Evolutionary conservation across 805 yeast genomes (phyloP).

Genomic region (Priceomyces castillae): DNA sequence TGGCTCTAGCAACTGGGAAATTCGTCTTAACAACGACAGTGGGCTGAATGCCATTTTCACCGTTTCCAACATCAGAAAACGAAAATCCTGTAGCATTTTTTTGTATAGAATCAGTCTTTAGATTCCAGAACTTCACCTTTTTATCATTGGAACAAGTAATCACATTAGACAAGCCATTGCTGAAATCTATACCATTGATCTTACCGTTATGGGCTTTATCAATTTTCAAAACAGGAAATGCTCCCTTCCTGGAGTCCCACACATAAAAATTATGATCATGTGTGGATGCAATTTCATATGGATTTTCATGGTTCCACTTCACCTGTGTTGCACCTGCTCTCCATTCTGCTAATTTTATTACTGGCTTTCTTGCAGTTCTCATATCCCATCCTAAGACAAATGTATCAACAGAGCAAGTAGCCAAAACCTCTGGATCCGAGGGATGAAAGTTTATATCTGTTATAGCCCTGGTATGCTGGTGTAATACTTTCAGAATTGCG

Average conservation of each 20-base stretch:
- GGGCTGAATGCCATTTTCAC: slow-evolving; percentile 33
- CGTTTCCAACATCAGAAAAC: slow-evolving; percentile 15
- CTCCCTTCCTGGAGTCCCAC: slow-evolving; percentile 89
- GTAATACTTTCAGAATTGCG: slow-evolving; percentile 85
- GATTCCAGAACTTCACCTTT: slow-evolving; percentile 79
- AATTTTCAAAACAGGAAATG: slow-evolving; percentile 64
- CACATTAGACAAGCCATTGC: slow-evolving; percentile 55
- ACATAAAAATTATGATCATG: slow-evolving; percentile 78
- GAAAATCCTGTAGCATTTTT: slow-evolving; percentile 14
- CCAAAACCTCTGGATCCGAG: slow-evolving; percentile 76
- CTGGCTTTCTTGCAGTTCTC: slow-evolving; percentile 73
- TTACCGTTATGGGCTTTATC: slow-evolving; percentile 74
- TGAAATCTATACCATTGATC: slow-evolving; percentile 86
- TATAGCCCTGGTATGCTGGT: slow-evolving; percentile 88
- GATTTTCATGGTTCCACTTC: slow-evolving; percentile 81
- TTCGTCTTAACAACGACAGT: slow-evolving; percentile 61
- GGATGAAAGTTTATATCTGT: slow-evolving; percentile 95
- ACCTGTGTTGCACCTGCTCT: slow-evolving; percentile 92
- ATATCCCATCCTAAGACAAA: slow-evolving; percentile 89
- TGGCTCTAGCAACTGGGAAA: slow-evolving; percentile 86
- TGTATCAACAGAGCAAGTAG: slow-evolving; percentile 92
- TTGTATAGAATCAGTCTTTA: slow-evolving; percentile 23
- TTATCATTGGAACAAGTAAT: slow-evolving; percentile 86
- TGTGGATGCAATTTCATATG: slow-evolving; percentile 76
- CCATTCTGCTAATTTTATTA: slow-evolving; percentile 87